Percentiles rank a stretch among this genome's conserved stretches.
These are phyloP conservation scores for Batkoa obscura DNA, from an alignment of 371 early-diverging fungal genomes.

Conservation along the genomic window DNA sequence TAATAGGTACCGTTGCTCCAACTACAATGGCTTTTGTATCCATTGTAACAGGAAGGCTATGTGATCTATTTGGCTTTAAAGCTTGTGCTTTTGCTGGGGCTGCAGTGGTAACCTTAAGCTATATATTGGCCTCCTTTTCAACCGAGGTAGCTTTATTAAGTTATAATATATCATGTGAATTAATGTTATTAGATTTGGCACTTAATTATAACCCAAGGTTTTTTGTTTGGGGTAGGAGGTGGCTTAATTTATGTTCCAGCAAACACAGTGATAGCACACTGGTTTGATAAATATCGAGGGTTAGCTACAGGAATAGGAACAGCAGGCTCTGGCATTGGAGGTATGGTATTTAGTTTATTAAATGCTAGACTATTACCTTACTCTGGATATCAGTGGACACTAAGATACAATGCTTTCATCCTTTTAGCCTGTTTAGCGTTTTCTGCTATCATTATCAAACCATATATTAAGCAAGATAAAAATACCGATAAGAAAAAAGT, in stretches of 20 bases:
- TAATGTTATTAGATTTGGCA: slow-evolving; percentile 30
- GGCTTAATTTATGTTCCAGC: slow-evolving; percentile 31
- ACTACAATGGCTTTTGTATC: slow-evolving; percentile 1
- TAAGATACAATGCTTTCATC: slow-evolving; percentile 10
- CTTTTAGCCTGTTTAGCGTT: slow-evolving; percentile 11
- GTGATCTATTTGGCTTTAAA: neutral
- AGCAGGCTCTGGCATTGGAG: slow-evolving; percentile 41
- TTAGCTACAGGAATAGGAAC: slow-evolving; percentile 41
- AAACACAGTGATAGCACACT: slow-evolving; percentile 22
- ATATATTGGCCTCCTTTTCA: slow-evolving; percentile 1
- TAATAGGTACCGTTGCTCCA: neutral
- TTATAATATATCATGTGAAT: neutral
- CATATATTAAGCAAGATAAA: neutral
- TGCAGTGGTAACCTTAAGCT: neutral
- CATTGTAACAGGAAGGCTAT: neutral
- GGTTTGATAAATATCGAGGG: slow-evolving; percentile 31
- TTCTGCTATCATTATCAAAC: neutral
- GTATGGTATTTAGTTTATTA: slow-evolving; percentile 18
- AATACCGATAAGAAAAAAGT: too few species aligned
- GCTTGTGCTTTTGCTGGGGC: neutral
- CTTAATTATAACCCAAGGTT: slow-evolving; percentile 40
- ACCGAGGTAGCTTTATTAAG: neutral
- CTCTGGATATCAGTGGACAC: slow-evolving; percentile 14
- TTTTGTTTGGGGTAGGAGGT: slow-evolving; percentile 42
- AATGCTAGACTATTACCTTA: slow-evolving; percentile 12